Base-by-base conservation (phyloP, 331 rosid species). In the Cydonia oblonga region DNA sequence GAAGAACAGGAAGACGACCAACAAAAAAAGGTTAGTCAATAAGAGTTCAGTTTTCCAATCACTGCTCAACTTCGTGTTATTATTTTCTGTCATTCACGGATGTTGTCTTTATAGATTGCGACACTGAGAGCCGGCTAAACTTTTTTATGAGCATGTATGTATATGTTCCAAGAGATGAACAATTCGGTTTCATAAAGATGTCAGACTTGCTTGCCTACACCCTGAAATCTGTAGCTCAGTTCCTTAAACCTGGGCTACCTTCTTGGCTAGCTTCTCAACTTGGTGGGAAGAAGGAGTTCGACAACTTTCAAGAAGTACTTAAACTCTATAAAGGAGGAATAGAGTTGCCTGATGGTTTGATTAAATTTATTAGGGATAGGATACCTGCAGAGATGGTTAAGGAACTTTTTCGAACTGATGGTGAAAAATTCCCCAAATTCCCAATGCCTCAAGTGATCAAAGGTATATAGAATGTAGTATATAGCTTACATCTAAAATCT, bases 81-180 rank as follows among this genome's bases (percentile, higher is more conserved):
- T 40, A 11, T 40, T 40, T 40, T 40, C 46, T 10, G 46, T 40
- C 46, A 40, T 40, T 40, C 0, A 40, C 46, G 46, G 15, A 40
- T 40, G 15, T 74, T 10, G 20, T 26, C 3, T 61, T 19, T 16
- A 12, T 73, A 84, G 87, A 84, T 74, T 81, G 77, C 30, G 68
- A 56, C n/a, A 30, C n/a, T 49, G 87, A 84, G 85, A 72, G 40
- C 9, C 70, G 76, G 35, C 58, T 79, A 69, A 38, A 51, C 44
- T 30, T 46, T 33, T 4, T 76, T n/a, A 2, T 56, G 74, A 74
- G 84, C 57, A n/a, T 83, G n/a, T 63, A 57, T 29, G 56, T 83
- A 65, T 83, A 83, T 28, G 87, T 80, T 13, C 87, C 87, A 3
- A 76, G 80, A 30, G 87, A 83, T 25, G 87, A 83, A 64, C 75